Percentiles rank a stretch among this genome's conserved stretches.
Conservation (phyloP, 2,329 filamentous ascomycete species). For the Leptographium wingfieldii region DNA sequence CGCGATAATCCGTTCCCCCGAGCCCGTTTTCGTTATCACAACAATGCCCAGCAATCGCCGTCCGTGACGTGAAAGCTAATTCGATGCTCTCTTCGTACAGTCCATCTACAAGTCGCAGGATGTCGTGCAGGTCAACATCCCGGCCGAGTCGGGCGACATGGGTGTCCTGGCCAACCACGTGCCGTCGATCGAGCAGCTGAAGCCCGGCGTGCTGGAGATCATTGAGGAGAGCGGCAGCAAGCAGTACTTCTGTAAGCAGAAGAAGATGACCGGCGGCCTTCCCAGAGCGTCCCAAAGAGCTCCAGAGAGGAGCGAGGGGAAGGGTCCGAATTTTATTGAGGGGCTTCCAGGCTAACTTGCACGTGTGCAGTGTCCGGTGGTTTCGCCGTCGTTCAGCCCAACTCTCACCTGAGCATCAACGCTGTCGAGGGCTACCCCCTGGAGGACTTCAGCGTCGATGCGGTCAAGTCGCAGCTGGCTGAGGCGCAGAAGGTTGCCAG, state of each 20-base stretch:
- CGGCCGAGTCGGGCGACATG: slow-evolving; percentile 97
- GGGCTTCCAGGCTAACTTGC: neutral
- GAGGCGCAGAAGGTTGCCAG: slow-evolving; percentile 92
- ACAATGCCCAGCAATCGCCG: neutral
- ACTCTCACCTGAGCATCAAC: slow-evolving; percentile 94
- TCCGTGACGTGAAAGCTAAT: neutral
- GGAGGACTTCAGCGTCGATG: slow-evolving; percentile 90
- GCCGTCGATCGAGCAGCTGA: slow-evolving; percentile 96
- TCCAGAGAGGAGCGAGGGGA: neutral
- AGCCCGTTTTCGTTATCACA: neutral
- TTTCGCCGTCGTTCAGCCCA: slow-evolving; percentile 92
- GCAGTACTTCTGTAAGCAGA: slow-evolving; percentile 89
- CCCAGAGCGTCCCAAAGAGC: neutral
- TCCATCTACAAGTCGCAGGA: slow-evolving; percentile 56
- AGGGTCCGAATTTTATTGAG: neutral
- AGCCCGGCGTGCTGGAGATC: slow-evolving; percentile 89
- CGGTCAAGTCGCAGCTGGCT: slow-evolving; percentile 76
- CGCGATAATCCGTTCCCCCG: slow-evolving; percentile 23
- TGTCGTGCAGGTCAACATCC: slow-evolving; percentile 93
- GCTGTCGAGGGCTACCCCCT: slow-evolving; percentile 89
- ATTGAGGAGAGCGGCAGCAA: slow-evolving; percentile 90
- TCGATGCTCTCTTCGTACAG: slow-evolving; percentile 30
- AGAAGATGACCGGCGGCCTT: neutral
- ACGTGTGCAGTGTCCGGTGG: slow-evolving; percentile 68
- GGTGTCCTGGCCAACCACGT: slow-evolving; percentile 99